phyloP scores from a whole-genome alignment of 495 filamentous ascomycete genomes.

The Neurospora sp. region DNA sequence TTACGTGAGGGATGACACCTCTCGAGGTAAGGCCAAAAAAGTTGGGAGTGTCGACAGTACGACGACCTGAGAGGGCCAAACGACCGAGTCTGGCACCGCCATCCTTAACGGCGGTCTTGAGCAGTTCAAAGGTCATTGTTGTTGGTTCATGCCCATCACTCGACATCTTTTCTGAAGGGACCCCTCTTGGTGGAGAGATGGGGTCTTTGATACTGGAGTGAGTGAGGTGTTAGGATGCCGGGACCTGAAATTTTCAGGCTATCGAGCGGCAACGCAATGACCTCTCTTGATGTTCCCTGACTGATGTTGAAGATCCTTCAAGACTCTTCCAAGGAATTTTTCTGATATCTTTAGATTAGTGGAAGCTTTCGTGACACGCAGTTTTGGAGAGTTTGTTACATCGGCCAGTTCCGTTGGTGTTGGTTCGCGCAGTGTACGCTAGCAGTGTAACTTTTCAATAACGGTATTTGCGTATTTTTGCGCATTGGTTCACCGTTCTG shows the following conservation, averaged over 20 bases:
- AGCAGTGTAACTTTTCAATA: not conserved
- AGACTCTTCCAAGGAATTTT: not conserved
- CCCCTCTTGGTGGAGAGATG: not conserved
- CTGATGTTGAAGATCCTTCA: not conserved
- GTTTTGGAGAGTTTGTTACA: not conserved
- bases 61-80: constrained; percentile 49
- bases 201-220: not conserved
- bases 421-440: not conserved
- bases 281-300: not conserved
- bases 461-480: not conserved
- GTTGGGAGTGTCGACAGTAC: constrained; percentile 64
- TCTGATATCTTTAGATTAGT: not conserved
- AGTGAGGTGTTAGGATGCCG: not conserved
- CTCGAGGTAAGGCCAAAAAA: constrained; percentile 72
- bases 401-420: too few species aligned
- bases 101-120: constrained; percentile 23
- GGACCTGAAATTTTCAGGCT: not conserved
- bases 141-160: constrained; percentile 5
- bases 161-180: constrained; percentile 7
- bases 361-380: not conserved
- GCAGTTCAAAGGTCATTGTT: constrained; percentile 31
- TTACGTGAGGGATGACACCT: constrained; percentile 74
- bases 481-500: not conserved
- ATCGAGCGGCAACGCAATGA: not conserved
- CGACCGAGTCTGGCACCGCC: constrained; percentile 47